Evolutionary conservation across 495 filamentous ascomycete genomes (phyloP).

Genomic region (Clohesyomyces aquaticus): DNA sequence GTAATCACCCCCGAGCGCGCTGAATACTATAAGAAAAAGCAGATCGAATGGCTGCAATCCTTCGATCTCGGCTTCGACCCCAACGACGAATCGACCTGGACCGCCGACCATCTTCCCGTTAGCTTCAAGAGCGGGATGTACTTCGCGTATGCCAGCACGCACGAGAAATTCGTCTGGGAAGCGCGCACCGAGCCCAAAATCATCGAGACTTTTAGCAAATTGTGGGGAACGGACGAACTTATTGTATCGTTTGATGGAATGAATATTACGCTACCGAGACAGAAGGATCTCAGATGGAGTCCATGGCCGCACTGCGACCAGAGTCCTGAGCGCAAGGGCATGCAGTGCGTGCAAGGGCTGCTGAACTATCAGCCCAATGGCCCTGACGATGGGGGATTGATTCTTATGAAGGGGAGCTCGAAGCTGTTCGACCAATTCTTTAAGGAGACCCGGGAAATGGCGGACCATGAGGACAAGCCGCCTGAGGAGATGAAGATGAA

Average conservation of each 20-base stretch:
- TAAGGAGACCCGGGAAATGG: conserved; percentile 38
- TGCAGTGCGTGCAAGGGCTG: conserved; percentile 56
- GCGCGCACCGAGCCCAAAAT: conserved; percentile 47
- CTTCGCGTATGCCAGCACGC: conserved; percentile 45
- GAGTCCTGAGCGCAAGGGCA: conserved; percentile 49
- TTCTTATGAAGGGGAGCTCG: conserved; percentile 50
- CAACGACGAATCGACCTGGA: conserved; percentile 50
- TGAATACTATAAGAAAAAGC: conserved; percentile 44
- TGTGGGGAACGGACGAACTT: conserved; percentile 52
- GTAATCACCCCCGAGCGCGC: conserved; percentile 34
- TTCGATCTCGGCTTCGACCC: conserved; percentile 50
- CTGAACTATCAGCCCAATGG: conserved; percentile 53
- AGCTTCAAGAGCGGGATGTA: conserved; percentile 46
- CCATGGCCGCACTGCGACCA: conserved; percentile 57
- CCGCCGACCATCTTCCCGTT: conserved; percentile 47
- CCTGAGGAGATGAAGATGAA: conserved; percentile 46
- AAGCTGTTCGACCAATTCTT: conserved; percentile 51
- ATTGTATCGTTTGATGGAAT: conserved; percentile 50
- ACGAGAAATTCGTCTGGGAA: conserved; percentile 54
- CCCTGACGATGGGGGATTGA: conserved; percentile 51
- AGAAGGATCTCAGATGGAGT: conserved; percentile 41
- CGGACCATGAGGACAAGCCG: conserved; percentile 48
- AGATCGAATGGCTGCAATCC: conserved; percentile 50
- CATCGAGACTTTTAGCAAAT: conserved; percentile 48
- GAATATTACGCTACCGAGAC: conserved; percentile 47